phyloP scores from a whole-genome alignment of 2,329 filamentous ascomycete genomes.

The Amauroascus verrucosus region DNA sequence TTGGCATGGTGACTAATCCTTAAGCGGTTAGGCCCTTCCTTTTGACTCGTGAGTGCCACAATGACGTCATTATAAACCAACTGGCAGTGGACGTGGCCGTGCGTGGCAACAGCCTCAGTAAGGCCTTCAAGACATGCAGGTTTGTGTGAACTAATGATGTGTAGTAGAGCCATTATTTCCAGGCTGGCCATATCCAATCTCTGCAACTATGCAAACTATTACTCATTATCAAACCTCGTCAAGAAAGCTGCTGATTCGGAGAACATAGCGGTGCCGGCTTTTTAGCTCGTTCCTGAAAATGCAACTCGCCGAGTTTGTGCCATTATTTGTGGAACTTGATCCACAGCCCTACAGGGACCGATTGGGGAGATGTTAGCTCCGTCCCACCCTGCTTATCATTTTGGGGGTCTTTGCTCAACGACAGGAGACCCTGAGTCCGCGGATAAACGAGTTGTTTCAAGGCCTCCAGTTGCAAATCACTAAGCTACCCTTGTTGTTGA shows the following conservation, averaged over 20 bases:
- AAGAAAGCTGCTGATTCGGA: background rate
- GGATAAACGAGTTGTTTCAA: background rate
- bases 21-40: background rate
- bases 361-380: background rate
- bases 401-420: background rate
- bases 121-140: no score
- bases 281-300: background rate
- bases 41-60: no score
- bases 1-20: background rate
- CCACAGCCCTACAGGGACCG: slow-evolving; percentile 5
- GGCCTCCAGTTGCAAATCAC: background rate
- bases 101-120: slow-evolving; percentile 1
- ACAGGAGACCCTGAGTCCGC: background rate
- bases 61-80: background rate
- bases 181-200: no score
- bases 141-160: no score
- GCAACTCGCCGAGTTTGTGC: background rate
- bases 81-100: slow-evolving; percentile 1
- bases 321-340: background rate
- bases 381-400: background rate
- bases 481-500: no score
- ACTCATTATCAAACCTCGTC: background rate
- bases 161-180: no score
- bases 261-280: background rate
- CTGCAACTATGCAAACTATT: no score